phyloP scores from a whole-genome alignment of 306 rosid species.

The Prunus padus region DNA sequence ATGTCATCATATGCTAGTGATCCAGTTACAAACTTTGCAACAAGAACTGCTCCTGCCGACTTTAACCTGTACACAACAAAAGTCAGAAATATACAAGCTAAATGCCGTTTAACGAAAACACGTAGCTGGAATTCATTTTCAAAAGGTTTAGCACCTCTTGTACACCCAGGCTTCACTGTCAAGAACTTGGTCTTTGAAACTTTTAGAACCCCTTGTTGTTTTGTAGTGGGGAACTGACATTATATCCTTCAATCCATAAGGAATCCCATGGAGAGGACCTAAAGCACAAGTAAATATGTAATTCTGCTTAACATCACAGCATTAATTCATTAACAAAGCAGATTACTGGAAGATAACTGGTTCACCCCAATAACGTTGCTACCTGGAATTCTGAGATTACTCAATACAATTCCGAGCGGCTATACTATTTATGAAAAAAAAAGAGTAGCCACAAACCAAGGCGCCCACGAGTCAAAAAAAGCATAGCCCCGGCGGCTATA shows the following conservation, averaged over 20 bases:
- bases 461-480: no score
- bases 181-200: slow-evolving; percentile 66
- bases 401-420: background rate
- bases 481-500: no score
- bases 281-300: slow-evolving; percentile 3
- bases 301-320: background rate
- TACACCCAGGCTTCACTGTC: slow-evolving; percentile 73
- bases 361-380: background rate
- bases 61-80: slow-evolving; percentile 41
- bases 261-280: slow-evolving; percentile 87
- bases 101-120: slow-evolving; percentile 4
- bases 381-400: background rate
- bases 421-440: background rate
- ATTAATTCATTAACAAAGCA: no score
- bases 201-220: slow-evolving; percentile 79
- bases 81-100: slow-evolving; percentile 17
- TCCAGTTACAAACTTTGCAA: slow-evolving; percentile 80
- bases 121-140: background rate
- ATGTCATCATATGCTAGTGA: slow-evolving; percentile 82
- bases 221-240: slow-evolving; percentile 68
- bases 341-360: no score
- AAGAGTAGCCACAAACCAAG: no score
- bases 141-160: slow-evolving; percentile 43
- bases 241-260: slow-evolving; percentile 84
- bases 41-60: slow-evolving; percentile 69